Conservation (phyloP, 345 rosid species). For the Gossypium rotundifolium region DNA sequence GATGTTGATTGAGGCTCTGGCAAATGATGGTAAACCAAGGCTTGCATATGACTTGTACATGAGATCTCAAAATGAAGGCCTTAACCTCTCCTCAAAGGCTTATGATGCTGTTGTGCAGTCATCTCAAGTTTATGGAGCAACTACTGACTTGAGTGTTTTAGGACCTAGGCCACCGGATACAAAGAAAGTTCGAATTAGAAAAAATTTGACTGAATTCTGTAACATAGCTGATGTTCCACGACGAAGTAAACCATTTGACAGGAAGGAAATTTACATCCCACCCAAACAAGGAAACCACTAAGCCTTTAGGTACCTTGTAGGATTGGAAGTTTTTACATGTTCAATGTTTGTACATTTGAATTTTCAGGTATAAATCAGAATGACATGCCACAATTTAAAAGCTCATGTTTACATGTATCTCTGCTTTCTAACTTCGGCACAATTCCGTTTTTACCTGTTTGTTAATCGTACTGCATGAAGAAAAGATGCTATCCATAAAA, state of each 20-base stretch:
- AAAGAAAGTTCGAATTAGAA: slow-evolving; percentile 31
- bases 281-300: slow-evolving; percentile 15
- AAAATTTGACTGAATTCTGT: slow-evolving; percentile 24
- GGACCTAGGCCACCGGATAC: slow-evolving; percentile 62
- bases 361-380: neutral
- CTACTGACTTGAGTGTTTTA: slow-evolving; percentile 47
- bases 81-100: slow-evolving; percentile 51
- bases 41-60: slow-evolving; percentile 62
- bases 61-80: slow-evolving; percentile 56
- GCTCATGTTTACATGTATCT: neutral
- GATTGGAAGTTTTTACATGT: neutral
- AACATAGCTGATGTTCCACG: slow-evolving; percentile 32
- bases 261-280: slow-evolving; percentile 30
- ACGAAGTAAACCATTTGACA: slow-evolving; percentile 33
- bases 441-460: neutral
- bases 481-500: slow-evolving; percentile 1
- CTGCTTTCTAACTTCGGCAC: neutral
- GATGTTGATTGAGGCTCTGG: slow-evolving; percentile 72
- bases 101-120: slow-evolving; percentile 55
- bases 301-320: neutral
- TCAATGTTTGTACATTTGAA: slow-evolving; percentile 14
- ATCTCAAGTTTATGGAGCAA: slow-evolving; percentile 49
- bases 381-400: neutral
- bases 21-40: slow-evolving; percentile 74
- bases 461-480: neutral